Evolutionary conservation across 1,284 basidiomycete species (phyloP).

Genomic region (Malassezia caprae): DNA sequence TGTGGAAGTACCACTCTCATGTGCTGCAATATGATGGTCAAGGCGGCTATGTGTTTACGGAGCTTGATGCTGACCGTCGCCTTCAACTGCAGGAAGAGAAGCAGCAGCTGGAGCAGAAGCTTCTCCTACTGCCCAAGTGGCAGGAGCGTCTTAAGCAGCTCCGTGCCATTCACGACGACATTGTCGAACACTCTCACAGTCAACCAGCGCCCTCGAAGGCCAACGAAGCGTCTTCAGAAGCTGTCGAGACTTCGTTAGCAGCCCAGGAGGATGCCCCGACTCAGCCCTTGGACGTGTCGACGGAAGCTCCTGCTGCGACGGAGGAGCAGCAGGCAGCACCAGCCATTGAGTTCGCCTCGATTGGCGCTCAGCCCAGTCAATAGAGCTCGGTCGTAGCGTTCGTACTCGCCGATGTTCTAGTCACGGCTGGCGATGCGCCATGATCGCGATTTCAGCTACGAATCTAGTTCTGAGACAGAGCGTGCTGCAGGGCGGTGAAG

Average conservation of each 20-base stretch:
- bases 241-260: background rate
- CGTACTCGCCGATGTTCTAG: background rate
- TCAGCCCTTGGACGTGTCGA: background rate
- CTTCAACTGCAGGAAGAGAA: conserved; percentile 89
- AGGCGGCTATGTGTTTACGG: conserved; percentile 62
- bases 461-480: conserved; percentile 52
- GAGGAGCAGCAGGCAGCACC: background rate
- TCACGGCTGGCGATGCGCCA: background rate
- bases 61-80: conserved; percentile 80
- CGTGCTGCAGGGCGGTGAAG: conserved; percentile 85
- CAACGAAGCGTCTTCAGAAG: background rate
- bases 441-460: background rate
- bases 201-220: background rate
- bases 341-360: conserved; percentile 7
- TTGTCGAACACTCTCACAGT: background rate
- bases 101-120: conserved; percentile 46
- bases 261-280: background rate
- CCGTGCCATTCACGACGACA: conserved; percentile 34
- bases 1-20: conserved; percentile 86
- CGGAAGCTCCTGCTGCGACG: background rate
- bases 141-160: conserved; percentile 66
- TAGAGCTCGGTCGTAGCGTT: background rate
- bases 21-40: conserved; percentile 61
- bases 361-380: background rate
- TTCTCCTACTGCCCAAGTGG: conserved; percentile 62